These are phyloP conservation scores for Euryodendron excelsum DNA, from an alignment of 148 eudicot genomes.

Conservation along the genomic window DNA sequence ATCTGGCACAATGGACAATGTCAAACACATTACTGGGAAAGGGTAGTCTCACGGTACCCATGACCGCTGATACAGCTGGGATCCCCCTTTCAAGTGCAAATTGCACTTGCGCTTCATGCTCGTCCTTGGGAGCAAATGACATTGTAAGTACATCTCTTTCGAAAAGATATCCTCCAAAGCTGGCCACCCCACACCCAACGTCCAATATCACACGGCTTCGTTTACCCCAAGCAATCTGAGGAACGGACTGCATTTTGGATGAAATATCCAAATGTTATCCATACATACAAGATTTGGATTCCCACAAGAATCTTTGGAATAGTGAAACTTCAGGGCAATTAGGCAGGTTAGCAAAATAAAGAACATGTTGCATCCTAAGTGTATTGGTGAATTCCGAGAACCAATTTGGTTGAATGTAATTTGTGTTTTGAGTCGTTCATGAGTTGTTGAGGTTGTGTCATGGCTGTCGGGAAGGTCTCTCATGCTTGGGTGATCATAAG, in stretches of 20 bases:
- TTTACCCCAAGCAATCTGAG: slow-evolving; percentile 67
- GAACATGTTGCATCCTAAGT: too few species aligned
- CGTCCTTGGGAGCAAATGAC: slow-evolving; percentile 85
- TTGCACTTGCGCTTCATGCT: slow-evolving; percentile 84
- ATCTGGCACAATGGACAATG: slow-evolving; percentile 74
- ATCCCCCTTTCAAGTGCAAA: slow-evolving; percentile 84
- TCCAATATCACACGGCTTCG: slow-evolving; percentile 57
- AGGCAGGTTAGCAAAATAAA: too few species aligned
- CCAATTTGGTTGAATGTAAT: too few species aligned
- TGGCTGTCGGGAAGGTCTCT: too few species aligned
- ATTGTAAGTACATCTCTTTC: slow-evolving; percentile 65
- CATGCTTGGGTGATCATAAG: too few species aligned
- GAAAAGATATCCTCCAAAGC: slow-evolving; percentile 78
- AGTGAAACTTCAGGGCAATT: too few species aligned
- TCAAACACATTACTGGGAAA: slow-evolving; percentile 68
- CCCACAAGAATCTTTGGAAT: too few species aligned
- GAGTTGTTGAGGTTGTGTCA: too few species aligned
- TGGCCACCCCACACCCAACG: slow-evolving; percentile 85
- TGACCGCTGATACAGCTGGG: slow-evolving; percentile 71
- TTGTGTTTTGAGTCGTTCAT: too few species aligned
- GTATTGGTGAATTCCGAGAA: too few species aligned
- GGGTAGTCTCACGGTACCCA: slow-evolving; percentile 67
- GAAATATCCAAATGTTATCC: not conserved
- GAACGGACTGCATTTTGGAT: slow-evolving; percentile 39
- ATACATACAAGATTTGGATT: not conserved